phyloP scores from a whole-genome alignment of 768 basidiomycete species.

The Harrya chromipes region DNA sequence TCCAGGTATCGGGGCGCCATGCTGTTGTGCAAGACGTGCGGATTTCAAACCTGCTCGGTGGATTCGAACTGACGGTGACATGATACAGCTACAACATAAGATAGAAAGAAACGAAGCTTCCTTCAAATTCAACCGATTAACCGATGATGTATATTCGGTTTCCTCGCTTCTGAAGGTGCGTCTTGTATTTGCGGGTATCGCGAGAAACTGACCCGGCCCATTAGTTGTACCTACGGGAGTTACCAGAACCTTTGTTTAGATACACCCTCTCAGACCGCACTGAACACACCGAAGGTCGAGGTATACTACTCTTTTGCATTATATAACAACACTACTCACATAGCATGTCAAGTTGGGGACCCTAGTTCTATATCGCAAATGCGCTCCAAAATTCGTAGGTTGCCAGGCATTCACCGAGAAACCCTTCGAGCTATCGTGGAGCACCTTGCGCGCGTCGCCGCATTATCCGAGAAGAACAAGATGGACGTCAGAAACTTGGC shows the following conservation, averaged over 20 bases:
- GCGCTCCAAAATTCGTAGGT: conserved; percentile 80
- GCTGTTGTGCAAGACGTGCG: conserved; percentile 79
- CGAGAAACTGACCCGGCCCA: neutral
- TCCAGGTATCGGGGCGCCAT: conserved; percentile 79
- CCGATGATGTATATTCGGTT: conserved; percentile 81
- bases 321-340: neutral
- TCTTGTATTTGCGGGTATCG: neutral
- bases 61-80: conserved; percentile 3
- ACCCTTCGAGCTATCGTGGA: conserved; percentile 79
- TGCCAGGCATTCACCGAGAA: conserved; percentile 82
- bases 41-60: neutral
- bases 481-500: conserved; percentile 94
- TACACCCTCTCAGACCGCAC: conserved; percentile 77
- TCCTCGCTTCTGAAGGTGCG: conserved; percentile 80
- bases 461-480: conserved; percentile 73
- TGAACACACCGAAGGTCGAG: conserved; percentile 74
- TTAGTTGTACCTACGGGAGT: conserved; percentile 76
- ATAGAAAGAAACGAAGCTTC: conserved; percentile 78
- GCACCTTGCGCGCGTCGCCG: conserved; percentile 72
- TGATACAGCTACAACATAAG: conserved; percentile 70
- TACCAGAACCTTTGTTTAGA: conserved; percentile 88
- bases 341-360: conserved; percentile 56
- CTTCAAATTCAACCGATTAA: conserved; percentile 67
- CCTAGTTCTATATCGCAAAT: conserved; percentile 65
- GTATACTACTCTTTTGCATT: conserved; percentile 36